These are phyloP conservation scores for Ophiobolus disseminans DNA, from an alignment of 2,329 filamentous ascomycete genomes.

Conservation along the genomic window DNA sequence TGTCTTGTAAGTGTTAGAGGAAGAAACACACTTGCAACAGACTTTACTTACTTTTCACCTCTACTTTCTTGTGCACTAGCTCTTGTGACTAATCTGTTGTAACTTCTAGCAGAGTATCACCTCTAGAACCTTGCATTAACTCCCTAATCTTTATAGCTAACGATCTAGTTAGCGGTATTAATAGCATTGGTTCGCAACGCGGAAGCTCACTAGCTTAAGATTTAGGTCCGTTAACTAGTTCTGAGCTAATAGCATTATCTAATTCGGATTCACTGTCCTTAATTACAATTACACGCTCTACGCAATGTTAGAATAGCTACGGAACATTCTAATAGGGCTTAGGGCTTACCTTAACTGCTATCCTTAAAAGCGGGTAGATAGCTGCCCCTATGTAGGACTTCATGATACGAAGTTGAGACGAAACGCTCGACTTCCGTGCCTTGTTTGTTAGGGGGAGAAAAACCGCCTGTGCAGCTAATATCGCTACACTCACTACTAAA, in stretches of 20 bases:
- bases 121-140: constrained; percentile 3
- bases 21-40: constrained; percentile 6
- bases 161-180: constrained; percentile 10
- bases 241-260: constrained; percentile 4
- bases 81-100: constrained; percentile 5
- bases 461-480: background rate
- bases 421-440: constrained; percentile 2
- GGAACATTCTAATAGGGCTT: no score
- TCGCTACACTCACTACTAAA: background rate
- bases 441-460: background rate
- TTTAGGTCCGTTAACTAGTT: constrained; percentile 1
- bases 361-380: constrained; percentile 7
- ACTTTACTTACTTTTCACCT: constrained; percentile 9
- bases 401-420: constrained; percentile 6
- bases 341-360: constrained; percentile 18
- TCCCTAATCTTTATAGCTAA: constrained; percentile 6
- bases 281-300: no score
- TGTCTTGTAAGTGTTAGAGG: constrained; percentile 8
- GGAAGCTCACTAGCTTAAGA: constrained; percentile 8
- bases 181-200: constrained; percentile 1
- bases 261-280: no score
- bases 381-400: constrained; percentile 4
- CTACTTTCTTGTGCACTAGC: constrained; percentile 4
- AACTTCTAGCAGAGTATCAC: constrained; percentile 7
- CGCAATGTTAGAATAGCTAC: no score